Base-by-base conservation (phyloP, 2,329 filamentous ascomycete species). In the Orbilia blumenaviensis region DNA sequence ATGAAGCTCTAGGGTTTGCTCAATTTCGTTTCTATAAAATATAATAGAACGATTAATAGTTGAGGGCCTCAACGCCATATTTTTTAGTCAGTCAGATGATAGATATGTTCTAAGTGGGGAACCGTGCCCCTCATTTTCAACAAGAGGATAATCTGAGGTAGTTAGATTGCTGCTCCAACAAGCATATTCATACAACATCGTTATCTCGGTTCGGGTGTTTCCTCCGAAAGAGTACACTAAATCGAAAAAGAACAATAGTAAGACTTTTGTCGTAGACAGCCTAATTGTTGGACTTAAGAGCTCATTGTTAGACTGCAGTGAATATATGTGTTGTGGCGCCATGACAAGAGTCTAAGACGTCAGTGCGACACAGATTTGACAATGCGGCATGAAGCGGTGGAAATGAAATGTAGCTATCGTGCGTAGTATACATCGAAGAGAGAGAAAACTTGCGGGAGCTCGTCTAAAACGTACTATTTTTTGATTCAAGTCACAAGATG, bases 121-220 rank as follows among this genome's bases (percentile, higher is more conserved):
- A 38, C 32, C 54, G 32, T 60, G 54, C 36, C 56, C 56, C 36
- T 61, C 56, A 23, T 21, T 44, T 41, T 12, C 14, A 12, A 27
- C 27, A 27, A 7, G 18, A 25, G 18, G 23, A n/a, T 29, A n/a
- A n/a, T 23, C 42, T 6, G 21, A 23, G 21, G 18, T 23, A 46
- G 42, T 46, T 46, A 46, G 27, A 44, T 61, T 42, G 8, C 21
- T 29, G 36, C 36, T 25, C 56, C 21, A 61, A 61, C 14, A 44
- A 44, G 56, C 25, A 42, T 42, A 25, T 62, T 48, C 34, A 50
- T 38, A 61, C 52, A 36, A 50, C 36, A 41, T 44, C 42, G 44
- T 18, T 52, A 52, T 29, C 41, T 56, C 56, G 66, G 66, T 41
- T 71, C 66, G 66, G 56, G 34, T 63, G 56, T 29, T 44, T 34